phyloP scores from a whole-genome alignment of 306 rosid species.

The Dryas drummondii region DNA sequence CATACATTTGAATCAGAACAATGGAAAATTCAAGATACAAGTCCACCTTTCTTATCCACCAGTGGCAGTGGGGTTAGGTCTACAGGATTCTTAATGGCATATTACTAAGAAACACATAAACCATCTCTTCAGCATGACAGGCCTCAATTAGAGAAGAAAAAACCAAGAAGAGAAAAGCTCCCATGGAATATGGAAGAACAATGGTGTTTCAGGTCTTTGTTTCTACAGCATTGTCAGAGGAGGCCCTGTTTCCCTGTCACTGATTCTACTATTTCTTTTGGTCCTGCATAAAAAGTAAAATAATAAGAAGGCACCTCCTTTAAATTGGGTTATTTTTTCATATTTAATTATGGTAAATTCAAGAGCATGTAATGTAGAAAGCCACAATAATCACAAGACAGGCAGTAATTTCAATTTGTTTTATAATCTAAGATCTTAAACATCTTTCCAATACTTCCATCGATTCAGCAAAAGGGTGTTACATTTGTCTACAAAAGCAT shows the following conservation, averaged over 20 bases:
- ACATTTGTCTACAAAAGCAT: not conserved
- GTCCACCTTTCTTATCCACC: not conserved
- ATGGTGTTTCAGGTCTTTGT: not conserved
- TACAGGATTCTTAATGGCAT: not conserved
- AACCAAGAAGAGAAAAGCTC: not conserved
- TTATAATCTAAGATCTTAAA: not conserved
- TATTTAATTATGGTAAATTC: not conserved
- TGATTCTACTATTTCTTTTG: conserved; percentile 60
- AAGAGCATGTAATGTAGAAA: not conserved
- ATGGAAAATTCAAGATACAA: not conserved
- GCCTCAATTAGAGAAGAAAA: not conserved
- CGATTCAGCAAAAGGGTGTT: not conserved
- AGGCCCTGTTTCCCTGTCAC: conserved; percentile 70
- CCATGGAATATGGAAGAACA: not conserved
- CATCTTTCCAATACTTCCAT: not conserved
- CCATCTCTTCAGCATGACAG: not conserved
- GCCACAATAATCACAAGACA: not conserved
- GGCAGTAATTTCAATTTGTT: not conserved
- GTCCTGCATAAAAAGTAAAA: conserved; percentile 50
- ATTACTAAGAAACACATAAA: not conserved
- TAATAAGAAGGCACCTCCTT: not conserved
- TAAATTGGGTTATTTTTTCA: not conserved
- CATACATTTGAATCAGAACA: not conserved
- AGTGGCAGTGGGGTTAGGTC: not conserved
- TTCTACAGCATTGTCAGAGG: conserved; percentile 46